These are phyloP conservation scores for Fusarium sulawesiense DNA, from an alignment of 2,329 filamentous ascomycete genomes.

Conservation along the genomic window DNA sequence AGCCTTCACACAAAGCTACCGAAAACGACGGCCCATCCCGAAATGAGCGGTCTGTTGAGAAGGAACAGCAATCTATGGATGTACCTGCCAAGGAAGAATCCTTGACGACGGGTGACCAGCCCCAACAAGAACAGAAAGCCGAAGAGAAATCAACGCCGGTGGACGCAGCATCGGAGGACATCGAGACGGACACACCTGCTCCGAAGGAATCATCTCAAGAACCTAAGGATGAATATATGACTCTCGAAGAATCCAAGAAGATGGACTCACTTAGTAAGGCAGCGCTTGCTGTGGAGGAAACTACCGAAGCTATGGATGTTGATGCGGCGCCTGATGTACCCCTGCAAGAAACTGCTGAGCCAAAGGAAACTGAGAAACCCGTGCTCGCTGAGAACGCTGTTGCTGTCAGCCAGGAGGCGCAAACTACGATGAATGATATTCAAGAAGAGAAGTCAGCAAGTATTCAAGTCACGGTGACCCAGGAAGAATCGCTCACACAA, in stretches of 20 bases:
- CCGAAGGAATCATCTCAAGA: slow-evolving; percentile 2
- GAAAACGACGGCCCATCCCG: background rate
- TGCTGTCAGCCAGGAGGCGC: slow-evolving; percentile 16
- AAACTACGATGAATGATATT: slow-evolving; percentile 12
- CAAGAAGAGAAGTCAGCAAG: slow-evolving; percentile 2
- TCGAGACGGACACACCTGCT: slow-evolving; percentile 10
- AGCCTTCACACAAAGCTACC: background rate
- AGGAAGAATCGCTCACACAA: slow-evolving; percentile 15
- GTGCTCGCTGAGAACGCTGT: slow-evolving; percentile 23
- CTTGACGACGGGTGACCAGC: background rate
- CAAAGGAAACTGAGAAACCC: slow-evolving; percentile 3
- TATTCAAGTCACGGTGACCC: slow-evolving; percentile 3
- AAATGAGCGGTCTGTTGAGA: background rate
- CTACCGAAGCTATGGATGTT: slow-evolving; percentile 40
- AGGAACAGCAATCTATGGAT: slow-evolving; percentile 4
- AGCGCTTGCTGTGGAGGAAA: slow-evolving; percentile 1
- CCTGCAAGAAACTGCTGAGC: background rate
- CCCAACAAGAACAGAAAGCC: background rate
- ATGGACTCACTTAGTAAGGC: background rate
- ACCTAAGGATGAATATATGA: background rate
- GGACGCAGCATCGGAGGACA: slow-evolving; percentile 15
- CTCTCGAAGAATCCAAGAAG: background rate
- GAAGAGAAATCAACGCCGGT: background rate
- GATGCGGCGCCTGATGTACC: slow-evolving; percentile 19
- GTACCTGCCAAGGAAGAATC: background rate